Evolutionary conservation across 768 basidiomycete species (phyloP).

Genomic region (Russula lepida): DNA sequence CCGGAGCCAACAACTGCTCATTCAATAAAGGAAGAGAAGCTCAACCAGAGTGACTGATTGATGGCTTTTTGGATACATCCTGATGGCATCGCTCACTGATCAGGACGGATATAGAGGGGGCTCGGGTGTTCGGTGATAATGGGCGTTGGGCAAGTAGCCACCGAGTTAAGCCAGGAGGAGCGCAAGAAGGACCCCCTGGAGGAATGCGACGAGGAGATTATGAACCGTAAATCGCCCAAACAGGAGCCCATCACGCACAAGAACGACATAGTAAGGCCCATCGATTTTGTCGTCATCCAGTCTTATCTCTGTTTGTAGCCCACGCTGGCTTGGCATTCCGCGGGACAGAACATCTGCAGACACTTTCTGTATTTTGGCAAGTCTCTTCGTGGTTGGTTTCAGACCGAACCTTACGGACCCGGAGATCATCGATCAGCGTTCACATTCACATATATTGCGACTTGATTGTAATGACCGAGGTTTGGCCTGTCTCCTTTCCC

Average conservation of each 20-base stretch:
- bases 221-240: background rate
- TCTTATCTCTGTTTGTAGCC: background rate
- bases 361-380: background rate
- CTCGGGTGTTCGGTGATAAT: background rate
- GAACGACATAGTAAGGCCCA: background rate
- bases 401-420: background rate
- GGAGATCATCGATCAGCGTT: conserved; percentile 1
- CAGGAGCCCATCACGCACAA: background rate
- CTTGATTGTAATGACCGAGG: background rate
- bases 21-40: background rate
- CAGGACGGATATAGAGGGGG: background rate
- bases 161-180: background rate
- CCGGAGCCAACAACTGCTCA: background rate
- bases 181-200: background rate
- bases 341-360: background rate
- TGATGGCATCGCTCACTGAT: background rate
- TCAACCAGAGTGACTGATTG: background rate
- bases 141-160: background rate
- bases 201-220: background rate
- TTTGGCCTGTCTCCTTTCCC: background rate
- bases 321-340: background rate
- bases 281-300: background rate
- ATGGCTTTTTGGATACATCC: background rate
- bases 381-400: background rate
- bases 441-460: no score